phyloP scores from a whole-genome alignment of 148 eudicot species.

The Tetragonia tetragonoides region DNA sequence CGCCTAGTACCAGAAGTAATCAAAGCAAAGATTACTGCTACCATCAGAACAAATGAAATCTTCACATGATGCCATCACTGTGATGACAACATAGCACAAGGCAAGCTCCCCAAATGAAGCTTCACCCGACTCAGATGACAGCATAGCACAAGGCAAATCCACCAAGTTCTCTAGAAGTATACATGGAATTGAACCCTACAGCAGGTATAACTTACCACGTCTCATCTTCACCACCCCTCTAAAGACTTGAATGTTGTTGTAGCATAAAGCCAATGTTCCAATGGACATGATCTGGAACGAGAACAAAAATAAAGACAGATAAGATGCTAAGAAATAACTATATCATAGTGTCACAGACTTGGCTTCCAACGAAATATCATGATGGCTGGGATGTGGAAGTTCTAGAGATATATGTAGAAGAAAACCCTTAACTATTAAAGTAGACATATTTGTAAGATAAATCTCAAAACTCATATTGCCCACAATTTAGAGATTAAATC shows the following conservation, averaged over 20 bases:
- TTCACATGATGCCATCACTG: not conserved
- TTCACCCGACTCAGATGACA: not conserved
- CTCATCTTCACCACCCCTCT: constrained; percentile 92
- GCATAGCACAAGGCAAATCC: not conserved
- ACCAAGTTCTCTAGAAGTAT: not conserved
- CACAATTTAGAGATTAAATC: too few relatives aligned
- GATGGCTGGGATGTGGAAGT: too few relatives aligned
- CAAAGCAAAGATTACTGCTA: not conserved
- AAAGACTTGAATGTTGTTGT: constrained; percentile 87
- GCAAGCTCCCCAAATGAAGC: not conserved
- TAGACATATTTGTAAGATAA: too few relatives aligned
- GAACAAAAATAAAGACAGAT: constrained; percentile 13
- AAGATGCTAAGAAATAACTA: not conserved
- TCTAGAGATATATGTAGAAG: too few relatives aligned
- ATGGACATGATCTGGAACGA: constrained; percentile 63
- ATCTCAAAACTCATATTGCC: too few relatives aligned
- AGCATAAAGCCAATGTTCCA: constrained; percentile 88
- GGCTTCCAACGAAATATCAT: too few relatives aligned
- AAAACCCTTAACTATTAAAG: too few relatives aligned
- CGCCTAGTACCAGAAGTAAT: not conserved
- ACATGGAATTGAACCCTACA: not conserved
- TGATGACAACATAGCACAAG: not conserved
- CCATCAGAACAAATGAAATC: not conserved
- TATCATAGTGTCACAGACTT: not conserved
- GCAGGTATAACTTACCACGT: constrained; percentile 60